Evolutionary conservation across 352 stramenopile species (phyloP).

Genomic region (Chrysophaeum taylorii): DNA sequence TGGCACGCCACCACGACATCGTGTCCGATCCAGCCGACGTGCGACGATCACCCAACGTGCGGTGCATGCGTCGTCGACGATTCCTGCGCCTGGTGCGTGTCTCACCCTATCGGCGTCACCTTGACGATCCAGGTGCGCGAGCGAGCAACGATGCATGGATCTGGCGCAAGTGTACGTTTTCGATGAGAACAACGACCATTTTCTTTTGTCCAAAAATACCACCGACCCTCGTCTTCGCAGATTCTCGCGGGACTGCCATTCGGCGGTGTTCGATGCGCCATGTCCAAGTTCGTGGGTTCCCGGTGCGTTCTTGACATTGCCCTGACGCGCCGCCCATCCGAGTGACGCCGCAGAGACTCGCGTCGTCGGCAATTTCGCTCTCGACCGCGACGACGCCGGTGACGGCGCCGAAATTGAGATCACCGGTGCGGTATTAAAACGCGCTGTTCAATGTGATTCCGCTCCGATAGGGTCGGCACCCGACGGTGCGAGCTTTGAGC

Average conservation of each 20-base stretch:
- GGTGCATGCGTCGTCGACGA: conserved; percentile 37
- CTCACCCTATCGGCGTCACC: too few relatives aligned
- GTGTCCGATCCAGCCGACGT: conserved; percentile 25
- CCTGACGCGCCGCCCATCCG: too few relatives aligned
- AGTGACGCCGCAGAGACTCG: too few relatives aligned
- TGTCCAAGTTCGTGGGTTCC: conserved; percentile 54
- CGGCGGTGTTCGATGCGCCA: conserved; percentile 52
- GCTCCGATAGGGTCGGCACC: too few relatives aligned
- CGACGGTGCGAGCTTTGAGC: conserved; percentile 8
- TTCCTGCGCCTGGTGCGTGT: conserved; percentile 64
- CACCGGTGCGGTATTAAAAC: background rate
- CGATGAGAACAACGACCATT: conserved; percentile 54
- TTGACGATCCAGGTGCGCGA: too few relatives aligned
- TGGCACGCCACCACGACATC: conserved; percentile 15
- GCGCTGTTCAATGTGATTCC: too few relatives aligned
- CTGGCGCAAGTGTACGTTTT: too few relatives aligned
- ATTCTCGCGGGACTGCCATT: conserved; percentile 51
- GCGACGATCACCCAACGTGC: conserved; percentile 38
- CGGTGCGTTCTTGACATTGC: too few relatives aligned
- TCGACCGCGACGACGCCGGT: conserved; percentile 26
- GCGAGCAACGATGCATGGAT: conserved; percentile 52
- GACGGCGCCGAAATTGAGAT: conserved; percentile 23
- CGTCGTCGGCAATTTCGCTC: conserved; percentile 29
- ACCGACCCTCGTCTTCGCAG: too few relatives aligned
- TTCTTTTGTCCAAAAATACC: too few relatives aligned